Evolutionary conservation across 208 protist species (phyloP).

Genomic region (Leishmania mexicana): DNA sequence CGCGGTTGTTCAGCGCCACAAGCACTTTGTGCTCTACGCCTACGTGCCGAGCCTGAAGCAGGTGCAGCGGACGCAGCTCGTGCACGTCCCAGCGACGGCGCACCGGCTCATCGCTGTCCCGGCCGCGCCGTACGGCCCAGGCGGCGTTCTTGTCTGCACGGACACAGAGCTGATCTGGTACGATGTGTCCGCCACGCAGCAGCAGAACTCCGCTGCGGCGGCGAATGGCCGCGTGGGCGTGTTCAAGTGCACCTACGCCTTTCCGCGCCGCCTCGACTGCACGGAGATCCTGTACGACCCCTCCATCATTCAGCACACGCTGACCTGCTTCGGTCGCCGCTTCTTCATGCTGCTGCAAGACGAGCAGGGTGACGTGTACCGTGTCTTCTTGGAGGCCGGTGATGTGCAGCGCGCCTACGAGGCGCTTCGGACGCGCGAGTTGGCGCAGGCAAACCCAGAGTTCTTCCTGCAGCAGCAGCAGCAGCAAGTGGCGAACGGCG

Average conservation of each 20-base stretch:
- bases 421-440: constrained; percentile 46
- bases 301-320: constrained; percentile 85
- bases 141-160: constrained; percentile 97
- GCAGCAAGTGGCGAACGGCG: constrained; percentile 12
- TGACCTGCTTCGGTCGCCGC: constrained; percentile 76
- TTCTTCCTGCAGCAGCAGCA: constrained; percentile 17
- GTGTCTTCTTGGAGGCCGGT: constrained; percentile 79
- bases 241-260: constrained; percentile 77
- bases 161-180: constrained; percentile 96
- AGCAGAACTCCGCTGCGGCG: constrained; percentile 4
- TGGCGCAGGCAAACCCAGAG: constrained; percentile 34
- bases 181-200: constrained; percentile 61
- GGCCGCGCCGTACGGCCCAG: constrained; percentile 89
- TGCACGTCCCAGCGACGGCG: constrained; percentile 89
- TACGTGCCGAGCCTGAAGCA: constrained; percentile 98
- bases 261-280: constrained; percentile 85
- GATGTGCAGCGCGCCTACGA: constrained; percentile 86
- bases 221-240: constrained; percentile 34
- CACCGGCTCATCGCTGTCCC: constrained; percentile 93
- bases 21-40: constrained; percentile 96
- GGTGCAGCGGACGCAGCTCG: constrained; percentile 96
- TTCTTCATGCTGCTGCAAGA: constrained; percentile 98
- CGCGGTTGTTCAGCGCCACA: constrained; percentile 27
- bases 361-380: constrained; percentile 98
- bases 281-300: constrained; percentile 81